phyloP scores from a whole-genome alignment of 2,329 filamentous ascomycete species.

The Aspergillus unguis region DNA sequence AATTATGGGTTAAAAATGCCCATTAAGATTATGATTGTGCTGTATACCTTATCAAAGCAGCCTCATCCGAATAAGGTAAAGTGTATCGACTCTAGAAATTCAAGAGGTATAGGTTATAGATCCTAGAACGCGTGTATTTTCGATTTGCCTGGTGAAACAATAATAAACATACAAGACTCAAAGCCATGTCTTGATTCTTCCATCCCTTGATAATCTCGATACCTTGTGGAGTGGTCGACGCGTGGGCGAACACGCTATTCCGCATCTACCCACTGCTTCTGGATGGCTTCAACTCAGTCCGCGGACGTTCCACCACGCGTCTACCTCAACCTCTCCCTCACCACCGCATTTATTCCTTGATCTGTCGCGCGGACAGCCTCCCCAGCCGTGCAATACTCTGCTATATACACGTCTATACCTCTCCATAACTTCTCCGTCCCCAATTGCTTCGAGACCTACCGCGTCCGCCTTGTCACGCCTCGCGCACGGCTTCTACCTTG shows the following conservation, averaged over 20 bases:
- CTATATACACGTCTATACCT: neutral
- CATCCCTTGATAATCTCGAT: neutral
- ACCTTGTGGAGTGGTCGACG: constrained; percentile 7
- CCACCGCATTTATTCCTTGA: neutral
- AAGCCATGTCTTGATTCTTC: neutral
- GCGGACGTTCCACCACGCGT: constrained; percentile 8
- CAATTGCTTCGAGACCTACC: neutral
- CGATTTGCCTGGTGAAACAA: neutral
- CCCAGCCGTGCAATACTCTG: neutral
- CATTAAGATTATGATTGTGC: too few species aligned
- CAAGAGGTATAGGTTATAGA: too few species aligned
- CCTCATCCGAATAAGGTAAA: too few species aligned
- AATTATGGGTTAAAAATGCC: too few species aligned
- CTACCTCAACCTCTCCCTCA: neutral
- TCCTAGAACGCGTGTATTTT: too few species aligned
- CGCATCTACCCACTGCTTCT: neutral
- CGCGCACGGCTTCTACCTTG: neutral
- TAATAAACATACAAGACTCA: neutral
- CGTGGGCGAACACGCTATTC: constrained; percentile 10
- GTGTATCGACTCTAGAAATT: too few species aligned
- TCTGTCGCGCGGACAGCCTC: neutral
- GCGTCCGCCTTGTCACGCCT: neutral
- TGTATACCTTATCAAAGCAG: too few species aligned
- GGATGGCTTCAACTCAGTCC: constrained; percentile 2
- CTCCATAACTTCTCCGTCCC: neutral